phyloP scores from a whole-genome alignment of 1,284 basidiomycete species.

The Cystobasidium sp. region DNA sequence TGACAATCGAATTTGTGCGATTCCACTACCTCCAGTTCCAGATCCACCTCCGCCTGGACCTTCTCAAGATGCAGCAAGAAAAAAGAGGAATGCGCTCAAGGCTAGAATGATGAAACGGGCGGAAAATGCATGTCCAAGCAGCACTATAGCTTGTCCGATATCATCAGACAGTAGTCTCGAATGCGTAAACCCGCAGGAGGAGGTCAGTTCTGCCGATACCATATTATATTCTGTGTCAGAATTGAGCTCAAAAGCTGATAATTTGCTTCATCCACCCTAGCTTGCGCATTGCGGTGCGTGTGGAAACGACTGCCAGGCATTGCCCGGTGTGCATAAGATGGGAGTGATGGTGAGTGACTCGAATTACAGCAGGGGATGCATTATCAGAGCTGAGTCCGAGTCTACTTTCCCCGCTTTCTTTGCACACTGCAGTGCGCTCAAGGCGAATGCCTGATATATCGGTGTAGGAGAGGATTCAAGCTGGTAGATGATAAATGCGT shows the following conservation, averaged over 20 bases:
- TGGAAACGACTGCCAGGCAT: not conserved
- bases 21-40: not conserved
- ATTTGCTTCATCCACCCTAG: not conserved
- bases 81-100: constrained; percentile 1
- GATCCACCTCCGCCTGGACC: not conserved
- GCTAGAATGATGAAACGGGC: not conserved
- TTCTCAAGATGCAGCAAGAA: not conserved
- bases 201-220: not conserved
- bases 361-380: not conserved
- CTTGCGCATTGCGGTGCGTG: not conserved
- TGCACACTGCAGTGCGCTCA: not conserved
- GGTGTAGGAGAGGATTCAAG: not conserved
- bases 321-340: not conserved
- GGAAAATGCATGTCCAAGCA: not conserved
- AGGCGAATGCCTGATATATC: not conserved
- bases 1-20: not conserved
- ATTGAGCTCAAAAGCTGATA: not conserved
- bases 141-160: not conserved
- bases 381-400: not conserved
- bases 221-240: not conserved
- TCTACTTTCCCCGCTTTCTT: not conserved
- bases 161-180: not conserved
- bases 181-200: not conserved
- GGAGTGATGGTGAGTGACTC: not conserved
- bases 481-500: not conserved